These are phyloP conservation scores for Thraustochytrium striatum DNA, from an alignment of 352 stramenopile species.

Conservation along the genomic window DNA sequence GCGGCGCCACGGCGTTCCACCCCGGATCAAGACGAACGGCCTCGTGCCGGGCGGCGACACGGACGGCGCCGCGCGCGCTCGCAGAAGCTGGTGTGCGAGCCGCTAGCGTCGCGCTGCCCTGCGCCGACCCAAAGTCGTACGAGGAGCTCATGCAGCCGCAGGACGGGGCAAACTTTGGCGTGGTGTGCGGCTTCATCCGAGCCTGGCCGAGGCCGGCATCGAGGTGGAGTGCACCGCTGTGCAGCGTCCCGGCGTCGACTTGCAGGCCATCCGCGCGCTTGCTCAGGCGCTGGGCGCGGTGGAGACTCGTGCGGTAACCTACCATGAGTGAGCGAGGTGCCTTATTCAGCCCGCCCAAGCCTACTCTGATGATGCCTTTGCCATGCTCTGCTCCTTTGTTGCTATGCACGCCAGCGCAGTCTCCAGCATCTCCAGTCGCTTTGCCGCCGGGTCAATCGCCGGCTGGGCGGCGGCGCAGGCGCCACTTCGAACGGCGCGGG, in stretches of 20 bases:
- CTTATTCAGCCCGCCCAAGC: no score
- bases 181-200: slow-evolving; percentile 35
- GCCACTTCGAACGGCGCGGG: neutral
- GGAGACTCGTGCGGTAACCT: neutral
- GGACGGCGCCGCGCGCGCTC: neutral
- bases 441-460: neutral
- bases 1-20: neutral
- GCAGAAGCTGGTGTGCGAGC: neutral
- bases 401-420: no score
- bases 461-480: neutral
- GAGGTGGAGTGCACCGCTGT: slow-evolving; percentile 37
- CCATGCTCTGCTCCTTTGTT: no score
- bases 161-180: neutral
- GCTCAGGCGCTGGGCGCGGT: slow-evolving; percentile 11
- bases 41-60: slow-evolving; percentile 28
- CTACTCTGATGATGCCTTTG: no score
- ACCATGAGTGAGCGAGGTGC: slow-evolving; percentile 19
- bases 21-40: slow-evolving; percentile 43
- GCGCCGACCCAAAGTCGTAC: slow-evolving; percentile 19
- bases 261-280: neutral
- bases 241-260: neutral
- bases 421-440: neutral
- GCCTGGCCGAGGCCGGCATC: neutral
- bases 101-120: slow-evolving; percentile 3
- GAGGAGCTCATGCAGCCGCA: neutral